Evolutionary conservation across 371 early-diverging fungal genomes (phyloP), one percentile per base, ranked within the genome.

Genomic region (Phascolomyces articulosus): DNA sequence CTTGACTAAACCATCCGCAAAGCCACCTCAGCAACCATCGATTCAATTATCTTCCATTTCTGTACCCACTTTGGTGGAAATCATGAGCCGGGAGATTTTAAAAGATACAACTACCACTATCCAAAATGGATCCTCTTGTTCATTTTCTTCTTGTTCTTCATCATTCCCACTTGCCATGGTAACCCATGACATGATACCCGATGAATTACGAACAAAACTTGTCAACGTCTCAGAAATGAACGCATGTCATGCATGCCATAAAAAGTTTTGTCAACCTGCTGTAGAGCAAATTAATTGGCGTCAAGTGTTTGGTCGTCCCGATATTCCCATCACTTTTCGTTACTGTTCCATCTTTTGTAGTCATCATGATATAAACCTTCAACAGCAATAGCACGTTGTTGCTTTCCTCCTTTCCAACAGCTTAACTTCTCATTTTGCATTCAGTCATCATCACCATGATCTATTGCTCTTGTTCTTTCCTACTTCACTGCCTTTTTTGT

Each of bases 331-430:
- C 6, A 21, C 66, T 20, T 71, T 69, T 61, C 65, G 80, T 34
- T 77, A 74, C 44, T 80, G 80, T 41, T 80, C 80, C 10, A 51
- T 62, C 1, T 28, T 51, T 3, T 79, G 80, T 49, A 57, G 69
- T 53, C 24, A 58, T 3, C 1, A 38, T 44, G n/a, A 26, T n/a
- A 44, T 44, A 6, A 44, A 13, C 38, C 6, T 40, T 24, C 41
- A 40, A 20, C 21, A 38, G 8, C 10, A 13, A 16, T 4, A 58
- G 20, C 40, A 40, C 31, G 34, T 34, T 11, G 31, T 31, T 31
- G 3, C 9, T 31, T 31, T 31, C 9, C 9, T 31, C 11, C 11
- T 34, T 34, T 34, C 11, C n/a, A n/a, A n/a, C n/a, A n/a, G n/a
- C n/a, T n/a, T n/a, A n/a, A n/a, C n/a, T n/a, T 9, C 38, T 13